Base-by-base conservation (phyloP, 116 monocot species). In the Cymodocea nodosa region DNA sequence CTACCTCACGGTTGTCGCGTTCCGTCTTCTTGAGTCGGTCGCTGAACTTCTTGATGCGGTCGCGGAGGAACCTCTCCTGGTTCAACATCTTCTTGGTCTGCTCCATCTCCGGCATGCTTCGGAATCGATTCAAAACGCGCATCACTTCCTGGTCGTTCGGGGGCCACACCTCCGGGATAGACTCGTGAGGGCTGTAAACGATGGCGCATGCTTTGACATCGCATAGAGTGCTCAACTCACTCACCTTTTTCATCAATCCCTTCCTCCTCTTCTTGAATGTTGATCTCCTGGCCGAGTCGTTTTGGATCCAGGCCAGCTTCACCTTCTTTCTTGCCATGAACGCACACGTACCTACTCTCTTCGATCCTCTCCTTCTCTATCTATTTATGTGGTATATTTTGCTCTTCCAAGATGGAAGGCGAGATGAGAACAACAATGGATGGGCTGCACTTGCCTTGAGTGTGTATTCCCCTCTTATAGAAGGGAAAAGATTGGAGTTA, bases 291-390 rank as follows among this genome's bases (percentile, higher is more conserved):
- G 57, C 64, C 10, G 76, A 51, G 51, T 79, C 79, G 63, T 79
- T 76, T 50, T 56, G 56, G 40, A 83, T 79, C 79, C 72, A 70
- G 15, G 62, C 73, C 10, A 83, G 66, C 66, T 73, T 79, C 61
- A 79, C 76, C 76, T 83, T 79, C 79, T 79, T 79, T 65, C 79
- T 70, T 9, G 73, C 76, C 79, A 83, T 59, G 6, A 4, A 44
- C 1, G 44, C 44, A 2, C 6, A 2, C 6, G 11, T 11, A 6
- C 2, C 44, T 4, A 6, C 44, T 11, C 11, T 11, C 6, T 37
- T 39, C 39, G 4, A 39, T 44, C 44, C 12, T 10, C 7, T 44
- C 44, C 0, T 1, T 44, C 44, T 10, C 30, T 30, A 1, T 30
- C 30, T 30, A 1, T 30, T 3, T 30, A 30, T 30, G 2, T 1